Evolutionary conservation across 148 eudicot species (phyloP).

Genomic region (Persicaria maculosa): DNA sequence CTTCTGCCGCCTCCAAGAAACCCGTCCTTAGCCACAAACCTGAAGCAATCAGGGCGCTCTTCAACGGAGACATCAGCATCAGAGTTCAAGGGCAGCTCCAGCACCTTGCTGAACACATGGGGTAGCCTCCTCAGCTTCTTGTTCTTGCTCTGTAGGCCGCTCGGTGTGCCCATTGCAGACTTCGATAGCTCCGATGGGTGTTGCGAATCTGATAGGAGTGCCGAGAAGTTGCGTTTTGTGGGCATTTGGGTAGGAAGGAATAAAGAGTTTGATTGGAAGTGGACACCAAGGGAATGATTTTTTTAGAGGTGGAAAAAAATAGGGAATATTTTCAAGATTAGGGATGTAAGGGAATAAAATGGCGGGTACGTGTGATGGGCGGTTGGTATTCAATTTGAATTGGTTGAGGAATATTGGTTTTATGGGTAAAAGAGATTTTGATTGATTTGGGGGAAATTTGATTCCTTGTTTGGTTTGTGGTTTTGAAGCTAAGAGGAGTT

Average conservation of each 20-base stretch:
- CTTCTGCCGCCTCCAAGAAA: background rate
- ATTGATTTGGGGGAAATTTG: background rate
- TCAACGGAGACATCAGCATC: slow-evolving; percentile 56
- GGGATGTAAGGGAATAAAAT: background rate
- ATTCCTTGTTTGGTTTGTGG: background rate
- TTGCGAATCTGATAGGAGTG: background rate
- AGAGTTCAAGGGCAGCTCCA: slow-evolving; percentile 54
- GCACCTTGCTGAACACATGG: slow-evolving; percentile 56
- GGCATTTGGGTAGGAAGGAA: slow-evolving; percentile 20
- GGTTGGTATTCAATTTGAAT: slow-evolving; percentile 2
- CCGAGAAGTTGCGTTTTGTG: slow-evolving; percentile 21
- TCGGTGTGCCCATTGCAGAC: background rate
- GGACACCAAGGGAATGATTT: background rate
- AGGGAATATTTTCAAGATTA: background rate
- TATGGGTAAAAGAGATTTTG: background rate
- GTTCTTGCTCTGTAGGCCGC: slow-evolving; percentile 9
- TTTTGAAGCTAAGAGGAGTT: background rate
- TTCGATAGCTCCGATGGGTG: slow-evolving; percentile 2
- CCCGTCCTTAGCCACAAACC: slow-evolving; percentile 24
- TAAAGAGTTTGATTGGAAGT: background rate
- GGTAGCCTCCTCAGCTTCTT: slow-evolving; percentile 56
- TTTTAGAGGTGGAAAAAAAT: background rate
- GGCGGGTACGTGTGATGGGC: background rate
- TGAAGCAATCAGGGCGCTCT: slow-evolving; percentile 36
- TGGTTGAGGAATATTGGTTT: slow-evolving; percentile 7